Evolutionary conservation across 2,329 filamentous ascomycete genomes (phyloP).

Genomic region (Claviceps sp.): DNA sequence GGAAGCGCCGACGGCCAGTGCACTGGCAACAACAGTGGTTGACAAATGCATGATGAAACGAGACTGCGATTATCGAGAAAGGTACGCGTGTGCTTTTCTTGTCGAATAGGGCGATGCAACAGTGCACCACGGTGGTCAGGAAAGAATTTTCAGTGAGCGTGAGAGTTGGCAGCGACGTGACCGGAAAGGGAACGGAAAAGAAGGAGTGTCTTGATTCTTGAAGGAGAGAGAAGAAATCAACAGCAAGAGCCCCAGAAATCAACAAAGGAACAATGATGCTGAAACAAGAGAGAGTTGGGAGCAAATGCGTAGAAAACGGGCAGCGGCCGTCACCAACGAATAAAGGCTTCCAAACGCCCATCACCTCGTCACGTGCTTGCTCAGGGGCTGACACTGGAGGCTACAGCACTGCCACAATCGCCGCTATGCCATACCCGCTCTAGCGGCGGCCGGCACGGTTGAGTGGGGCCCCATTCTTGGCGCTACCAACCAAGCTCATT

Average conservation of each 20-base stretch:
- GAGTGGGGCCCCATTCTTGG: neutral
- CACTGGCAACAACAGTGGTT: slow-evolving; percentile 22
- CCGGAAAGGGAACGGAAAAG: neutral
- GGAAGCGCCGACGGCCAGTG: slow-evolving; percentile 26
- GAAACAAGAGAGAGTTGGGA: neutral
- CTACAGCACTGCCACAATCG: neutral
- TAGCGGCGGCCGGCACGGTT: neutral
- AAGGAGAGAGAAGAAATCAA: neutral
- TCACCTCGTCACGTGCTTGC: neutral
- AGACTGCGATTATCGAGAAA: neutral
- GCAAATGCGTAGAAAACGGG: neutral
- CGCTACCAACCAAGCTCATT: neutral
- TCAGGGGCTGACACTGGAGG: neutral
- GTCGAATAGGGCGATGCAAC: neutral
- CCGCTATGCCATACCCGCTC: neutral
- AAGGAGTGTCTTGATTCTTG: neutral
- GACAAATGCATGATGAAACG: slow-evolving; percentile 25
- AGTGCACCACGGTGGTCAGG: no score
- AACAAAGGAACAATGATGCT: neutral
- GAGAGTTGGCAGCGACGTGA: neutral
- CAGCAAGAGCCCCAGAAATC: neutral
- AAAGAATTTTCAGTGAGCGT: neutral
- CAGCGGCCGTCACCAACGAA: neutral
- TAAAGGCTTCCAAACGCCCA: neutral
- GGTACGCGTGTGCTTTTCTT: neutral